Evolutionary conservation across 306 rosid genomes (phyloP), one percentile per base, ranked within the genome.

Genomic region (Acacia acuminata): DNA sequence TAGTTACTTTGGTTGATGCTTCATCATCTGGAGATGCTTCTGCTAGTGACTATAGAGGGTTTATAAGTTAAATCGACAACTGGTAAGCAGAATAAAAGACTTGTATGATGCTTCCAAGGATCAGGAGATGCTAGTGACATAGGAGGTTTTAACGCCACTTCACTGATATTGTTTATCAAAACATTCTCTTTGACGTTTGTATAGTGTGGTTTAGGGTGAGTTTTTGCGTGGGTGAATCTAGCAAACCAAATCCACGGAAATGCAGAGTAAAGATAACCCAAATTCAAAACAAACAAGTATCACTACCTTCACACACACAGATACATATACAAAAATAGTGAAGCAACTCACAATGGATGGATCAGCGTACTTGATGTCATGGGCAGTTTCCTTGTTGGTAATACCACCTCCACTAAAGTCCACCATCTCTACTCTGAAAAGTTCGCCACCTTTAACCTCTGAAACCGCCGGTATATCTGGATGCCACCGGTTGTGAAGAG

Each of bases 401-500:
- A 86, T 86, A 24, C n/a, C 82, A 53, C 88, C 92, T 15, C 92
- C 92, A 71, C 70, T 75, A 51, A 87, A 84, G 60, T 86, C 88
- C 61, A 89, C 48, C 92, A 89, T 89, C 71, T 89, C 88, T 64
- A 86, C 88, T 58, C 87, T 84, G 5, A 82, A 85, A 43, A 85
- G 45, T 55, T 84, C 83, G 1, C 79, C 87, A 17, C 20, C 55
- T 30, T n/a, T 80, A 2, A 75, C 88, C 71, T 86, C 90, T 5
- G 87, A 85, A 75, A 84, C 88, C 2, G 87, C 44, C 1, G 88
- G 88, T 69, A 84, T 85, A 10, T 85, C 83, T 25, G 90, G 92
- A 66, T 89, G 90, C 92, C 92, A 85, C 60, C 88, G 78, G 71
- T 89, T 87, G 79, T 89, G 90, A 85, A 82, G 88, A 0, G 90